Percentiles rank a stretch among this genome's conserved stretches.
phyloP scores from a whole-genome alignment of 2,329 filamentous ascomycete species.

The Beauveria bassiana region DNA sequence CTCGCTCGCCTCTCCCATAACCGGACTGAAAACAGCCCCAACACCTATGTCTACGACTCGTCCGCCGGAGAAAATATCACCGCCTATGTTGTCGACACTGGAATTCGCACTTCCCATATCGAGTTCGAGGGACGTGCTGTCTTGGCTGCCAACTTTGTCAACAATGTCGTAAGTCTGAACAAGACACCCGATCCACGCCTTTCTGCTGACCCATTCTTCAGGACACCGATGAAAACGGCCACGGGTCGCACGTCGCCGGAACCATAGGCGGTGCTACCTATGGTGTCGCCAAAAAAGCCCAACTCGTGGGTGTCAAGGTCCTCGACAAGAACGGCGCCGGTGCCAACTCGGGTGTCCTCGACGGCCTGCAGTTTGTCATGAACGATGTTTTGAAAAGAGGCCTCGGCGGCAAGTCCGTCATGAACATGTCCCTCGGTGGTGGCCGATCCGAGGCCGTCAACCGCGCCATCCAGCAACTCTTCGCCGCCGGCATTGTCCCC shows the following conservation, averaged over 20 bases:
- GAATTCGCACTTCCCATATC: slow-evolving; percentile 42
- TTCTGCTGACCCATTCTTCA: slow-evolving; percentile 3
- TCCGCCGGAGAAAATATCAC: slow-evolving; percentile 39
- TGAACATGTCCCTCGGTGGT: slow-evolving; percentile 58
- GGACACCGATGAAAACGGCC: slow-evolving; percentile 44
- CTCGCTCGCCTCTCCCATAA: slow-evolving; percentile 46
- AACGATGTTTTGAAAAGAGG: slow-evolving; percentile 35
- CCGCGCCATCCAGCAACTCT: slow-evolving; percentile 43
- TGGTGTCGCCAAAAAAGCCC: slow-evolving; percentile 47
- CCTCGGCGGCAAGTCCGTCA: slow-evolving; percentile 45
- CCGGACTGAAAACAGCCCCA: slow-evolving; percentile 17
- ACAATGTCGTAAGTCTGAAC: slow-evolving; percentile 28
- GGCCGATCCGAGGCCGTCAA: slow-evolving; percentile 42
- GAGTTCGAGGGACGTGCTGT: slow-evolving; percentile 41
- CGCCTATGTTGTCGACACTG: slow-evolving; percentile 52
- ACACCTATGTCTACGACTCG: slow-evolving; percentile 35
- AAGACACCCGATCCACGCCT: neutral
- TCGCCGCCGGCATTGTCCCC: slow-evolving; percentile 44
- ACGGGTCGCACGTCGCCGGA: slow-evolving; percentile 50
- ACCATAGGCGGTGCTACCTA: slow-evolving; percentile 48
- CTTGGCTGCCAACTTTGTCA: slow-evolving; percentile 39
- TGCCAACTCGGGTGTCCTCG: slow-evolving; percentile 37
- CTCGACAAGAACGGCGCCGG: slow-evolving; percentile 32
- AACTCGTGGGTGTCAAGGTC: slow-evolving; percentile 44
- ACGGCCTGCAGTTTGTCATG: slow-evolving; percentile 50